Percentiles rank a stretch among this genome's conserved stretches.
phyloP scores from a whole-genome alignment of 2,329 filamentous ascomycete species.

The Dothideomycetes sp. region DNA sequence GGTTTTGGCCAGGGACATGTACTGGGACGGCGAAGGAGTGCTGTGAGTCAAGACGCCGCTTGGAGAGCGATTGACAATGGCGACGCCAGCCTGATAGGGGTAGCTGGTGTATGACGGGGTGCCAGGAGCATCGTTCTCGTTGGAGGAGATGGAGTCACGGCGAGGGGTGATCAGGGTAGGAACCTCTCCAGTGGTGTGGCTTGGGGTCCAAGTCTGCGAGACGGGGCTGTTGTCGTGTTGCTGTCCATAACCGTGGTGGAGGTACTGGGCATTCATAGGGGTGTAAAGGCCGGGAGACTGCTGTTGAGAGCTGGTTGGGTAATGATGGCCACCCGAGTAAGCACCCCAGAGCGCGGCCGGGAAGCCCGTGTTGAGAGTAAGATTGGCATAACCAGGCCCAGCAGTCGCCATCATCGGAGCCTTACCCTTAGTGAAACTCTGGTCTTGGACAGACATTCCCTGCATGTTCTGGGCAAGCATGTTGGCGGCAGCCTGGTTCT shows the following conservation, averaged over 20 bases:
- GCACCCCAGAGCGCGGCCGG: constrained; percentile 21
- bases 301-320: constrained; percentile 15
- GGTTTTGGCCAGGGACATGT: constrained; percentile 27
- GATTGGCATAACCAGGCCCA: constrained; percentile 17
- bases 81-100: constrained; percentile 27
- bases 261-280: constrained; percentile 29
- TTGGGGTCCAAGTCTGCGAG: constrained; percentile 33
- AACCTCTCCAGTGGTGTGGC: constrained; percentile 34
- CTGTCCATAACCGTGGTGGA: constrained; percentile 31
- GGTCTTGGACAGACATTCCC: constrained; percentile 26
- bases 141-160: constrained; percentile 40
- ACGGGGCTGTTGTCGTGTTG: constrained; percentile 35
- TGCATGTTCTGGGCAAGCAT: constrained; percentile 29
- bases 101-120: constrained; percentile 37
- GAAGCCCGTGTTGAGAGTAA: constrained; percentile 17
- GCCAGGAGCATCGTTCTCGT: constrained; percentile 40
- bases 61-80: constrained; percentile 39
- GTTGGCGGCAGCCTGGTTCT: constrained; percentile 16
- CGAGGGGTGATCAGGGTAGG: constrained; percentile 40
- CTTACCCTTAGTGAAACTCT: constrained; percentile 24
- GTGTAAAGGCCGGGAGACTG: constrained; percentile 33
- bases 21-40: constrained; percentile 39
- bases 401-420: constrained; percentile 19
- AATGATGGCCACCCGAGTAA: constrained; percentile 17
- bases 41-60: constrained; percentile 36